Conservation (phyloP, 371 early-diverging fungal genomes). For the Mortierella sp. region DNA sequence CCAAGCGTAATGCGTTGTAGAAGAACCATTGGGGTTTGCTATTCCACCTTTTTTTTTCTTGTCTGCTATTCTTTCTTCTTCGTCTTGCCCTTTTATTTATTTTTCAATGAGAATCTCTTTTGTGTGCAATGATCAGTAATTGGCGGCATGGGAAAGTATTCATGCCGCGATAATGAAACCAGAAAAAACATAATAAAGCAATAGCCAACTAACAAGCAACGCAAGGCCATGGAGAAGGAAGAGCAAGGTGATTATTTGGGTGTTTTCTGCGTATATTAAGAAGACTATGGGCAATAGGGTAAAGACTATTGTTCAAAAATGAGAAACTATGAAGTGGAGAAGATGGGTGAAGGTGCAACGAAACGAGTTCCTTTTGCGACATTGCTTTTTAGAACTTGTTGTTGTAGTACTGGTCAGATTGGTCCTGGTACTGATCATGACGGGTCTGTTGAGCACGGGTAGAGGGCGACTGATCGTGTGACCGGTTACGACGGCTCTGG, state of each 20-base stretch:
- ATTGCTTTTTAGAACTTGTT: not conserved
- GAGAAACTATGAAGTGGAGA: not conserved
- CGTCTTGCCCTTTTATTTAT: too few relatives aligned
- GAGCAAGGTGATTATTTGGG: not conserved
- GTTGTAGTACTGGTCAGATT: not conserved
- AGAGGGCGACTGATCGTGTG: constrained; percentile 2
- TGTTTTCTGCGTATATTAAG: not conserved
- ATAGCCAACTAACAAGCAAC: not conserved
- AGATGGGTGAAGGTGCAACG: not conserved
- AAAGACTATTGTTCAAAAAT: not conserved
- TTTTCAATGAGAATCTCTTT: not conserved
- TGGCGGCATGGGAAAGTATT: not conserved
- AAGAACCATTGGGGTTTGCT: not conserved
- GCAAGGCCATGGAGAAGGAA: not conserved
- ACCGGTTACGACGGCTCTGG: constrained; percentile 9
- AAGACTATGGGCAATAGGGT: not conserved
- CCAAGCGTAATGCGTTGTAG: constrained; percentile 83
- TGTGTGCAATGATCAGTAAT: not conserved
- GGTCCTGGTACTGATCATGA: not conserved
- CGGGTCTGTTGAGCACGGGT: not conserved
- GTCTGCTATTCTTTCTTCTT: not conserved
- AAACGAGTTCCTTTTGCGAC: too few relatives aligned
- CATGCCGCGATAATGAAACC: not conserved
- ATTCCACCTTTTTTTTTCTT: not conserved
- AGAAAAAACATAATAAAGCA: not conserved